phyloP scores from a whole-genome alignment of 1,284 basidiomycete species.

The Phellinidium pouzarii region DNA sequence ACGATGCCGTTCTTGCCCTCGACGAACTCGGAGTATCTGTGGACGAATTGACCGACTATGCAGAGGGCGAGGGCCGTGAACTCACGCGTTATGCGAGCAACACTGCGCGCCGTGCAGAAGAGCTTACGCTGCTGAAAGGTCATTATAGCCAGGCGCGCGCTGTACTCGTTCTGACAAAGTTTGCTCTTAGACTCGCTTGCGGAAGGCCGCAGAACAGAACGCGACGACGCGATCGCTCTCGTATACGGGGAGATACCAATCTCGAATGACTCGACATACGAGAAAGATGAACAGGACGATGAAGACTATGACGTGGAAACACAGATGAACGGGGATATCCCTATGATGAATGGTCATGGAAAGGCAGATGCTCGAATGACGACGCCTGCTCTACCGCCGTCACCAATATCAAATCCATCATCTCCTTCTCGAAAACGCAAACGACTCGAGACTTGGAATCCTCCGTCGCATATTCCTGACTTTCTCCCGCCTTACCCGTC shows the following conservation, averaged over 20 bases:
- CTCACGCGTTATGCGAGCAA: slow-evolving; percentile 56
- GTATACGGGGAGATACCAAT: slow-evolving; percentile 42
- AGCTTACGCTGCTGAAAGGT: slow-evolving; percentile 67
- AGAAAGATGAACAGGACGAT: slow-evolving; percentile 26
- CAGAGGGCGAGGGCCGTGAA: slow-evolving; percentile 54
- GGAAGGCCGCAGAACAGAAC: slow-evolving; percentile 49
- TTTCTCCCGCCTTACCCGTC: slow-evolving; percentile 63
- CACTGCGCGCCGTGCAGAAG: slow-evolving; percentile 56
- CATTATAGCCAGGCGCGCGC: slow-evolving; percentile 27
- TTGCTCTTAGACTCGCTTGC: slow-evolving; percentile 46
- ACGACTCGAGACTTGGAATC: slow-evolving; percentile 47
- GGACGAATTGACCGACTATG: slow-evolving; percentile 64
- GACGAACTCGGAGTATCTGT: slow-evolving; percentile 64
- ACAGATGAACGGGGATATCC: slow-evolving; percentile 22
- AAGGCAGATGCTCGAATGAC: slow-evolving; percentile 7
- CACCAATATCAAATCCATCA: slow-evolving; percentile 52
- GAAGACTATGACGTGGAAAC: slow-evolving; percentile 22
- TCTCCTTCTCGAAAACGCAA: slow-evolving; percentile 48
- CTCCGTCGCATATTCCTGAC: slow-evolving; percentile 55
- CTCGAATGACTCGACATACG: slow-evolving; percentile 24
- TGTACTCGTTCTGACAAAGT: slow-evolving; percentile 6
- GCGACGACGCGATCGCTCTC: slow-evolving; percentile 49
- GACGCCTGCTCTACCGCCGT: slow-evolving; percentile 29
- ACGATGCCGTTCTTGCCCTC: slow-evolving; percentile 58
- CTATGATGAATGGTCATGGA: slow-evolving; percentile 18